A percentile compares a stretch with the other conserved stretches of the same genome.
phyloP scores from a whole-genome alignment of 176 grass and related monocot species.

The maize (Zea mays) region DNA sequence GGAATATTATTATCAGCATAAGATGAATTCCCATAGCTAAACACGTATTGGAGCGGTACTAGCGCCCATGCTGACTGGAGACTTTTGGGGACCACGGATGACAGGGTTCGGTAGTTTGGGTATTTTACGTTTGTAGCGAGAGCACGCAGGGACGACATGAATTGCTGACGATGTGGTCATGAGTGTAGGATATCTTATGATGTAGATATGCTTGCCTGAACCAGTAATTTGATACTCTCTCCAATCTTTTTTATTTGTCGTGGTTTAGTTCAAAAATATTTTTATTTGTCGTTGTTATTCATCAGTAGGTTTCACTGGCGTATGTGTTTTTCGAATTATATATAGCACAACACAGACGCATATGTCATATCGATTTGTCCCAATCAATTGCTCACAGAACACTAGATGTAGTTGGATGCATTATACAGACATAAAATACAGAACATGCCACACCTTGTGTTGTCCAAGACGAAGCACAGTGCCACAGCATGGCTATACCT shows the following conservation, averaged over 20 bases:
- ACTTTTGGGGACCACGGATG: not conserved
- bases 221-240: not conserved
- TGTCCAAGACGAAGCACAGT: not conserved
- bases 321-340: no score
- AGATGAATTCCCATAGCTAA: not conserved
- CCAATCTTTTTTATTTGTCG: no score
- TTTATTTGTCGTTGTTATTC: no score
- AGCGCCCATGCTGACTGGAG: conserved; percentile 8
- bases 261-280: no score
- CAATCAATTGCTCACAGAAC: not conserved
- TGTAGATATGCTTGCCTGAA: not conserved
- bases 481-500: not conserved
- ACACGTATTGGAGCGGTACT: not conserved
- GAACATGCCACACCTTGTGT: not conserved
- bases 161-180: conserved; percentile 27
- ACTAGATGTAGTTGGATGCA: not conserved
- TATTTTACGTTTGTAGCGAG: conserved; percentile 4
- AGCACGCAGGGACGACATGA: conserved; percentile 29
- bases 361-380: not conserved
- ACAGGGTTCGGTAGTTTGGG: not conserved
- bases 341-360: no score
- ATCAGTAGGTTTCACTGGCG: no score
- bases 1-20: not conserved
- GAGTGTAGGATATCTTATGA: conserved; percentile 1
- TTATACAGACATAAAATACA: not conserved